Evolutionary conservation across 495 filamentous ascomycete genomes (phyloP).

Genomic region (Podospora comata): DNA sequence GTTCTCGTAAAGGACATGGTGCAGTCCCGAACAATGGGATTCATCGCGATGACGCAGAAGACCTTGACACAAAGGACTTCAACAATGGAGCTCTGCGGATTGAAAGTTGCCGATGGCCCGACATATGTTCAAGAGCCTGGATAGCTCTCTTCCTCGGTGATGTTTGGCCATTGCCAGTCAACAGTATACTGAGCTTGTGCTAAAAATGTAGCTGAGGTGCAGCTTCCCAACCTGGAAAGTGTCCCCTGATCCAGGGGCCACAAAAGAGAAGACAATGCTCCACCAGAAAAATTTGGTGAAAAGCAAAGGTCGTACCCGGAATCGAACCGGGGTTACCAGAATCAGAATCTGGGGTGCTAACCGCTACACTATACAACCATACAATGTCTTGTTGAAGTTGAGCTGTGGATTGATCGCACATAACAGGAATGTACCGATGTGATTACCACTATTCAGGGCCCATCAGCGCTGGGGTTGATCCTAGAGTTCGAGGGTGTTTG

Average conservation of each 20-base stretch:
- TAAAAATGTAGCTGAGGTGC: too few species aligned
- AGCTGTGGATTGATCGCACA: neutral
- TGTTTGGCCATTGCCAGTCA: too few species aligned
- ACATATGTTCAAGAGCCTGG: neutral
- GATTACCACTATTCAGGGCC: too few species aligned
- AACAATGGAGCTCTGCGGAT: neutral
- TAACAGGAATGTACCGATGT: too few species aligned
- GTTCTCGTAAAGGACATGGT: neutral
- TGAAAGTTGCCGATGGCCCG: neutral
- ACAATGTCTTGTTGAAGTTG: neutral
- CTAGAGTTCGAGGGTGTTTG: too few species aligned
- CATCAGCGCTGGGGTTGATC: too few species aligned
- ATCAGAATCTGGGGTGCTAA: conserved; percentile 8
- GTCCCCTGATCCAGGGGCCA: conserved; percentile 16
- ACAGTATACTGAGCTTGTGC: too few species aligned
- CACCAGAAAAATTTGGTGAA: conserved; percentile 6
- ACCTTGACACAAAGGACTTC: neutral
- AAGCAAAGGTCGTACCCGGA: conserved; percentile 25
- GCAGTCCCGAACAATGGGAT: neutral
- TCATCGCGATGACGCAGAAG: neutral
- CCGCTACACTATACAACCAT: conserved; percentile 8
- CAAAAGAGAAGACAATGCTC: conserved; percentile 11
- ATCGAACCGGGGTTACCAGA: conserved; percentile 25
- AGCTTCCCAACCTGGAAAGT: too few species aligned
- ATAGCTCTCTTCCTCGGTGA: neutral